Evolutionary conservation across 805 yeast genomes (phyloP).

Genomic region (Starmera pachycereana): DNA sequence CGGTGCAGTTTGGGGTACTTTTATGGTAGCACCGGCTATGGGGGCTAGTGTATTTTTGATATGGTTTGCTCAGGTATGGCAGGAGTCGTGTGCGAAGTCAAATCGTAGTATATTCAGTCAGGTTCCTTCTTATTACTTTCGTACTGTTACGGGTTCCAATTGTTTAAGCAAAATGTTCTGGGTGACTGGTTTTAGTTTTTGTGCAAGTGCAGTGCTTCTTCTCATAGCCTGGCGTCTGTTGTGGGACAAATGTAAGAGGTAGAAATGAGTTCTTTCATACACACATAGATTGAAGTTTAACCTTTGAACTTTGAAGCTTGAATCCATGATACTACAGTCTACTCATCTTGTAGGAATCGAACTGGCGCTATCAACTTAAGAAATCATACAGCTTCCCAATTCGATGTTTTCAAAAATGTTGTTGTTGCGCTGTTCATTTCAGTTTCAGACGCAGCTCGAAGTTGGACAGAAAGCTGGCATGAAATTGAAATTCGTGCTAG

Average conservation of each 20-base stretch:
- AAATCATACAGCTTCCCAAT: too few relatives aligned
- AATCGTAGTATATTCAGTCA: too few relatives aligned
- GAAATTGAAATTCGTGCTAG: too few relatives aligned
- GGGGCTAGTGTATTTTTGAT: slow-evolving; percentile 66
- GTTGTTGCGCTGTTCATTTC: too few relatives aligned
- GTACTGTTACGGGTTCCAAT: not conserved
- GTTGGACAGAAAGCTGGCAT: too few relatives aligned
- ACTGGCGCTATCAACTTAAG: not conserved
- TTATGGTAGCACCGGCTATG: slow-evolving; percentile 80
- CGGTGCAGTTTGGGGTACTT: slow-evolving; percentile 90
- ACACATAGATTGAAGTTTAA: too few relatives aligned
- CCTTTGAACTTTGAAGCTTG: not conserved
- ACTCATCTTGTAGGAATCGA: not conserved
- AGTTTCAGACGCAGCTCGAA: too few relatives aligned
- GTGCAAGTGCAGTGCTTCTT: not conserved
- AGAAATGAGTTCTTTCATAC: not conserved
- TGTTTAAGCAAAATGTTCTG: slow-evolving; percentile 5
- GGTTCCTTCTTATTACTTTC: too few relatives aligned
- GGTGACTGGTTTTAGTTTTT: slow-evolving; percentile 1
- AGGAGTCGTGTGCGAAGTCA: too few relatives aligned
- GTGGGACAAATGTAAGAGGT: slow-evolving; percentile 4
- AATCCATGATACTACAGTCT: not conserved
- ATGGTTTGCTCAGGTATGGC: slow-evolving; percentile 42
- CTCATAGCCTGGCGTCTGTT: slow-evolving; percentile 5
- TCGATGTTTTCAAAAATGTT: too few relatives aligned